Conservation (phyloP, 257 asterid genomes). For the Echium plantagineum region DNA sequence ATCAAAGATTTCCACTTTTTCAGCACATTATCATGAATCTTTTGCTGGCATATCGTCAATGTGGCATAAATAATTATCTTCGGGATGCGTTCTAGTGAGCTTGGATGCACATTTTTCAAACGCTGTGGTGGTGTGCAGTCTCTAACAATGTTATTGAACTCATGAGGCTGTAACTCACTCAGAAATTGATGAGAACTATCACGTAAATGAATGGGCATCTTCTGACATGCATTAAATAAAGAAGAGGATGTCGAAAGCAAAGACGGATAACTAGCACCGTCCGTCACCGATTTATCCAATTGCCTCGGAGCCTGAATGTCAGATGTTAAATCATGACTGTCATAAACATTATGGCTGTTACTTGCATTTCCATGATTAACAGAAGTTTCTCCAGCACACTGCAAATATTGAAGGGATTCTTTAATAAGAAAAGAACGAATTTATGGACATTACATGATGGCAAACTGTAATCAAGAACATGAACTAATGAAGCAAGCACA, state of each 20-base stretch:
- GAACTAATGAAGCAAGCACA: background rate
- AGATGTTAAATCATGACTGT: slow-evolving; percentile 20
- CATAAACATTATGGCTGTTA: slow-evolving; percentile 26
- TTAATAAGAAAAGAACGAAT: background rate
- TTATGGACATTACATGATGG: background rate
- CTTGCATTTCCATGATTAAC: slow-evolving; percentile 15
- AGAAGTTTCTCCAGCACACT: slow-evolving; percentile 32
- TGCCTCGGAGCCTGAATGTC: slow-evolving; percentile 22
- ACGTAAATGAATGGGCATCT: slow-evolving; percentile 34
- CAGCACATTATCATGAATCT: slow-evolving; percentile 51
- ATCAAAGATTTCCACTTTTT: slow-evolving; percentile 33
- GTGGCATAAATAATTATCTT: slow-evolving; percentile 39
- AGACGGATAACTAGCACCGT: slow-evolving; percentile 13
- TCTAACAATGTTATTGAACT: slow-evolving; percentile 26
- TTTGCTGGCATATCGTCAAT: slow-evolving; percentile 51
- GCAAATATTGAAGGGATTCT: slow-evolving; percentile 21
- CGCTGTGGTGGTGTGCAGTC: slow-evolving; percentile 29
- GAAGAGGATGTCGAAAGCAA: slow-evolving; percentile 20
- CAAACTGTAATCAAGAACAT: background rate
- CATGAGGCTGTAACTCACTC: slow-evolving; percentile 54
- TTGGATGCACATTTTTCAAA: slow-evolving; percentile 19
- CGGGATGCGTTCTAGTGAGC: slow-evolving; percentile 21
- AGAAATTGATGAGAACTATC: slow-evolving; percentile 25
- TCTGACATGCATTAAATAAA: slow-evolving; percentile 36
- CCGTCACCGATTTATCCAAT: slow-evolving; percentile 16